phyloP scores from a whole-genome alignment of 306 rosid species.

The Amphicarpaea edgeworthii region DNA sequence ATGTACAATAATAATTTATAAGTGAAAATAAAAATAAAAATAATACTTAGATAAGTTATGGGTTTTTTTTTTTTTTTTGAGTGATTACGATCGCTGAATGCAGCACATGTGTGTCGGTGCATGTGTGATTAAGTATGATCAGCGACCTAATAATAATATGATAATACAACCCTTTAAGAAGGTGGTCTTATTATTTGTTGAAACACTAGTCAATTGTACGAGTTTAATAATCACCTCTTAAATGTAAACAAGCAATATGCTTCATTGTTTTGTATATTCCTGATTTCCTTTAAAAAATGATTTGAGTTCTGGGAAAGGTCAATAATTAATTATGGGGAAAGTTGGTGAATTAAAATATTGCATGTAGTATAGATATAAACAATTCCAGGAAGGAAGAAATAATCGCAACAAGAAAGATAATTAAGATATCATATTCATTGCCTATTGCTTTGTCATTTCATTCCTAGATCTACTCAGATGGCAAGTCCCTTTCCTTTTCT shows the following conservation, averaged over 20 bases:
- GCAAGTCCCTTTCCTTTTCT: background rate
- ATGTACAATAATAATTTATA: no score
- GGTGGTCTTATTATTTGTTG: background rate
- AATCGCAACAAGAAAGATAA: background rate
- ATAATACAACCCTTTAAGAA: background rate
- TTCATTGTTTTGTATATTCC: background rate
- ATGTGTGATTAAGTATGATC: background rate
- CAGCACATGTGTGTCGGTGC: background rate
- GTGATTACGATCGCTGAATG: background rate
- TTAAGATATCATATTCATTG: background rate
- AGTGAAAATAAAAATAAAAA: no score
- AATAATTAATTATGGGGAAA: background rate
- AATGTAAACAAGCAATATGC: background rate
- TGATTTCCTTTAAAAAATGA: background rate
- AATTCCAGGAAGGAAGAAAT: background rate
- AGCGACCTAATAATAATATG: background rate
- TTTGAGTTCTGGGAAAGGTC: background rate
- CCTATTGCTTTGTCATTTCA: slow-evolving; percentile 1
- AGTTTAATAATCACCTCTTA: slow-evolving; percentile 10
- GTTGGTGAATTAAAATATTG: slow-evolving; percentile 21
- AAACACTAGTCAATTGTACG: background rate
- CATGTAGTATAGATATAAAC: background rate
- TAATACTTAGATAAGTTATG: no score
- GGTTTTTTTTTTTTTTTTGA: no score
- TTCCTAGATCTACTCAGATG: background rate